These are phyloP conservation scores for Penicillium sp. DNA, from an alignment of 2,329 filamentous ascomycete species.

Conservation along the genomic window DNA sequence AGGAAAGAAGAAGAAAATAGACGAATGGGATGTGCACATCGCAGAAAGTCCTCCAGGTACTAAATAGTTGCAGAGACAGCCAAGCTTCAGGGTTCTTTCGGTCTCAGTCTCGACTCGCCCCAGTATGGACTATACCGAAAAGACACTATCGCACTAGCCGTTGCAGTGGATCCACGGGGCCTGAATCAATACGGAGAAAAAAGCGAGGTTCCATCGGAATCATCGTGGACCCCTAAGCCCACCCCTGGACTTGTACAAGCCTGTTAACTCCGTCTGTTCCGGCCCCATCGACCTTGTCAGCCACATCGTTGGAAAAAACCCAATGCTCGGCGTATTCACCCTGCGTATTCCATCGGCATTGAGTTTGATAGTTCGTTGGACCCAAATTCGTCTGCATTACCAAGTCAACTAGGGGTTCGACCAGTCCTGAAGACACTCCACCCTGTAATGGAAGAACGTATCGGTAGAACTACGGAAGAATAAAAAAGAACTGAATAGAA, in stretches of 20 bases:
- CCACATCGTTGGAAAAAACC: too few relatives aligned
- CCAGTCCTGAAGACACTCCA: slow-evolving; percentile 17
- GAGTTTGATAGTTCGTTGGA: too few relatives aligned
- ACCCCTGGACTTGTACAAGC: slow-evolving; percentile 20
- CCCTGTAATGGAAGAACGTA: slow-evolving; percentile 5
- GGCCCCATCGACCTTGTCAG: slow-evolving; percentile 18
- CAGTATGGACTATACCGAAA: slow-evolving; percentile 8
- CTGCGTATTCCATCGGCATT: too few relatives aligned
- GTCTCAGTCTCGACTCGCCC: slow-evolving; percentile 16
- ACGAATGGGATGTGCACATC: not conserved
- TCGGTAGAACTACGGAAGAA: slow-evolving; percentile 21
- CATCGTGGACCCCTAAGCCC: slow-evolving; percentile 19
- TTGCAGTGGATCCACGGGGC: slow-evolving; percentile 11
- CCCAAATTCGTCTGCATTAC: slow-evolving; percentile 12
- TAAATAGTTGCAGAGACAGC: slow-evolving; percentile 17
- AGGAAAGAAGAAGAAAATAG: not conserved
- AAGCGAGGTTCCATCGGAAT: slow-evolving; percentile 1
- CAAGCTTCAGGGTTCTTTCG: slow-evolving; percentile 26
- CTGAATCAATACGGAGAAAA: slow-evolving; percentile 2
- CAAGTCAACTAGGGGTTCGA: slow-evolving; percentile 22
- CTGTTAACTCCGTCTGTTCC: slow-evolving; percentile 23
- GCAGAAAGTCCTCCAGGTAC: slow-evolving; percentile 9
- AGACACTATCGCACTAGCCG: slow-evolving; percentile 13
- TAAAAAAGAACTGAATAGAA: not conserved
- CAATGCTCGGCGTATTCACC: too few relatives aligned